These are phyloP conservation scores for Botrytis sinoallii DNA, from an alignment of 2,329 filamentous ascomycete genomes.

Conservation along the genomic window DNA sequence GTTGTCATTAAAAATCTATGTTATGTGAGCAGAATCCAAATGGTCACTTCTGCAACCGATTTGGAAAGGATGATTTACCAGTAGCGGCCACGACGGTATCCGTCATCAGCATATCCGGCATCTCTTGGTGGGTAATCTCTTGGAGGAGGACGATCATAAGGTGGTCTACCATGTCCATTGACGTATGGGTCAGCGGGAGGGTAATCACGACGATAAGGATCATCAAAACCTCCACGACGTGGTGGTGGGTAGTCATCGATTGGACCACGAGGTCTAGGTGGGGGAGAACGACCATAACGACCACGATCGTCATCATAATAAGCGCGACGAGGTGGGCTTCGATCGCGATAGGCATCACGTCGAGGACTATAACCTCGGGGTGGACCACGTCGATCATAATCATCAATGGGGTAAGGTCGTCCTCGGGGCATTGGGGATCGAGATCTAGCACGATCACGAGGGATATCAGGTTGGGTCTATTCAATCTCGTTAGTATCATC, in stretches of 20 bases:
- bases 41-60: conserved; percentile 9
- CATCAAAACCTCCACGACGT: conserved; percentile 67
- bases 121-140: conserved; percentile 39
- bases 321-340: conserved; percentile 75
- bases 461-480: conserved; percentile 76
- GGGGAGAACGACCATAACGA: conserved; percentile 77
- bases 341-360: conserved; percentile 79
- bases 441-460: conserved; percentile 68
- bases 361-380: conserved; percentile 84
- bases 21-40: conserved; percentile 22
- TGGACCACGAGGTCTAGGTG: conserved; percentile 61
- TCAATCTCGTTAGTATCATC: conserved; percentile 27
- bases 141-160: conserved; percentile 49
- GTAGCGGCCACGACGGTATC: conserved; percentile 36
- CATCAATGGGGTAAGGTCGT: conserved; percentile 70
- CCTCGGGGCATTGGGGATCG: conserved; percentile 66
- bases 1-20: conserved; percentile 22
- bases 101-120: conserved; percentile 32
- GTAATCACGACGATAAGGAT: conserved; percentile 70
- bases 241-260: conserved; percentile 75
- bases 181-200: conserved; percentile 55
- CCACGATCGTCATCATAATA: conserved; percentile 82
- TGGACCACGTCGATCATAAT: conserved; percentile 80
- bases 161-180: conserved; percentile 47
- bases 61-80: conserved; percentile 30